Base-by-base conservation (phyloP, 2,329 filamentous ascomycete species). In the Coniochaeta ligniaria region DNA sequence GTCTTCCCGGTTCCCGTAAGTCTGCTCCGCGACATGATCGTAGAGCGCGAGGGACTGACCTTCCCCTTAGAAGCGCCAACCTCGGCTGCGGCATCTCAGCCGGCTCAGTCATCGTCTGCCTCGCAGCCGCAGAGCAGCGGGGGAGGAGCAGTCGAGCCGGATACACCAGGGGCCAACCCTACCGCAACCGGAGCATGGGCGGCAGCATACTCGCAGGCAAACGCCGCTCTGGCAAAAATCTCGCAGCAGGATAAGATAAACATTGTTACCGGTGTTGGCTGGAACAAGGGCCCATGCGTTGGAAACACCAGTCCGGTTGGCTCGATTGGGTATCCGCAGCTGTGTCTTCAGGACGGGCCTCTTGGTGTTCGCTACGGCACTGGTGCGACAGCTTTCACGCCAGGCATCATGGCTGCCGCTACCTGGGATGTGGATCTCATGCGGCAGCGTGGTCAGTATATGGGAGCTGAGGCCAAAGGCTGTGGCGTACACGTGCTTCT, bases 271-370 rank as follows among this genome's bases (percentile, higher is more conserved):
- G 91, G 91, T 14, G 83, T 86, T 3, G 90, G 91, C 24, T 93
- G 89, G 89, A 78, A 81, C 66, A 89, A 89, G 76, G 87, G 85
- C 0, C 81, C 85, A 62, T 90, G 88, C 67, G 86, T 88, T 8
- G 85, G 85, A 45, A 87, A 87, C 69, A 86, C 83, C 17, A 76
- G 78, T 6, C 75, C 84, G 31, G 79, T 84, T 24, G 72, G 75
- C 35, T 76, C 79, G 16, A 83, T 85, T 64, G 80, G 81, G 61
- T 93, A 92, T 67, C 91, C 90, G 0, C 81, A 83, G 56, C 76
- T 94, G 35, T 95, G 90, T 73, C 76, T 95, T 31, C 90, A 95
- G 69, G 91, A 96, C 68, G 90, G 90, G 0, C 91, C 92, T 0
- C 76, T 93, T 2, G 91, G 91, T 1, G 77, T 96, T 28, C 83